These are phyloP conservation scores for Phytopythium sindhum DNA, from an alignment of 352 stramenopile species.

Conservation along the genomic window DNA sequence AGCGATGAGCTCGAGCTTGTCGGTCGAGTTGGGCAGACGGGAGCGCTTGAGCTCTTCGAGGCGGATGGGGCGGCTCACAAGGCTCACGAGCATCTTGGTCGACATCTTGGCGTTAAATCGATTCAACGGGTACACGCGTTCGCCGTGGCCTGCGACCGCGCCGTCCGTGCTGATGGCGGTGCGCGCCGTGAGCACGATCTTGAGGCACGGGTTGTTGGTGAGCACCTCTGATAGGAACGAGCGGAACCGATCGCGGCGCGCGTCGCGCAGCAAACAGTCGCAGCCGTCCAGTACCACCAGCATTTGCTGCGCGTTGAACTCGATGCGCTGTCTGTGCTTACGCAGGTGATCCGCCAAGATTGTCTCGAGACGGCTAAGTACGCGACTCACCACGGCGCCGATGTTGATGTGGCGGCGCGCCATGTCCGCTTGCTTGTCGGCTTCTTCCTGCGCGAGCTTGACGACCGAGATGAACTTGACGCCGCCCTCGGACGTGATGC, in stretches of 20 bases:
- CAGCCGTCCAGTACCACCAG: slow-evolving; percentile 73
- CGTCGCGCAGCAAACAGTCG: slow-evolving; percentile 54
- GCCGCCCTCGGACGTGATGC: slow-evolving; percentile 64
- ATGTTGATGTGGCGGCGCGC: slow-evolving; percentile 44
- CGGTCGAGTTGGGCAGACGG: slow-evolving; percentile 22
- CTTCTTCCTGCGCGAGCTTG: slow-evolving; percentile 56
- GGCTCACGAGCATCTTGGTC: slow-evolving; percentile 70
- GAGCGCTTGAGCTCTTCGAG: slow-evolving; percentile 61
- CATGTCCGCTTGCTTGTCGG: slow-evolving; percentile 49
- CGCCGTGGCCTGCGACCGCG: slow-evolving; percentile 60
- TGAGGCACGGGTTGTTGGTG: slow-evolving; percentile 67
- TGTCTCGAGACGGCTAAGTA: slow-evolving; percentile 48
- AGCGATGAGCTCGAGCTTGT: slow-evolving; percentile 76
- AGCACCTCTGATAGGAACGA: slow-evolving; percentile 64
- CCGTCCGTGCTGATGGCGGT: slow-evolving; percentile 63
- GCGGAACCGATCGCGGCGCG: slow-evolving; percentile 57
- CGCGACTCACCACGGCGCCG: slow-evolving; percentile 23
- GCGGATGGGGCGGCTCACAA: slow-evolving; percentile 69
- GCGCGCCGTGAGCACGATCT: slow-evolving; percentile 65
- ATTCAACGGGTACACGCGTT: slow-evolving; percentile 62
- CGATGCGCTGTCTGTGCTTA: slow-evolving; percentile 44
- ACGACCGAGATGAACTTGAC: slow-evolving; percentile 67
- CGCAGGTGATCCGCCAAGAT: slow-evolving; percentile 51
- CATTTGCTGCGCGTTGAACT: slow-evolving; percentile 52
- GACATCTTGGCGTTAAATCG: slow-evolving; percentile 69